Conservation (phyloP, 1,284 basidiomycete genomes). For the Cystobasidium sp. region DNA sequence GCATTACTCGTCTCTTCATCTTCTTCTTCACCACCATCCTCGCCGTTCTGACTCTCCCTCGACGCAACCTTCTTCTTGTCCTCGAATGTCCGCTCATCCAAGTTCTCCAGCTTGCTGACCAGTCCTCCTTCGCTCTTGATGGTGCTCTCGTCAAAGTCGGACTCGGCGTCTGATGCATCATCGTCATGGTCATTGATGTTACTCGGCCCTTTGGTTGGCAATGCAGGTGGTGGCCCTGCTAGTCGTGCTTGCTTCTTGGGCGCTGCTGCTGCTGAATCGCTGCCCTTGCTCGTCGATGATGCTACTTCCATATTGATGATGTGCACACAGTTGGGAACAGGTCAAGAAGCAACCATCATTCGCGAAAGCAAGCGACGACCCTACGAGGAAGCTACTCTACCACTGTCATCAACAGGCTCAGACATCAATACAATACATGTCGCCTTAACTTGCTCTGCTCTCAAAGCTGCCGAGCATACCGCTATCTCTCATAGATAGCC, state of each 20-base stretch:
- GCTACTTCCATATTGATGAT: neutral
- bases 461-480: too few relatives aligned
- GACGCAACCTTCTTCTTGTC: conserved; percentile 48
- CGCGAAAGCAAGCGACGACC: too few relatives aligned
- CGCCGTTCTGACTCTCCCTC: conserved; percentile 33
- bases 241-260: conserved; percentile 25
- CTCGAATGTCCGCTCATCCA: conserved; percentile 52
- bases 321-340: neutral
- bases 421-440: too few relatives aligned
- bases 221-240: conserved; percentile 23
- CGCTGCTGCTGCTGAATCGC: neutral
- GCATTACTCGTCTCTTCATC: conserved; percentile 16
- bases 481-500: too few relatives aligned
- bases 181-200: conserved; percentile 29
- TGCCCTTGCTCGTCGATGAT: conserved; percentile 1
- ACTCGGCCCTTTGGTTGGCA: conserved; percentile 1
- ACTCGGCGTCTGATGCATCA: conserved; percentile 29
- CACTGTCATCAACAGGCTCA: too few relatives aligned
- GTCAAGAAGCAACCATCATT: neutral
- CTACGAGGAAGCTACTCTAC: too few relatives aligned
- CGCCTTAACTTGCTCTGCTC: too few relatives aligned
- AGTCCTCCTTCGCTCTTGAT: conserved; percentile 32
- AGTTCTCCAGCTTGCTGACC: conserved; percentile 30
- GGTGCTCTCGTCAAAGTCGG: conserved; percentile 34
- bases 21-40: conserved; percentile 43